Evolutionary conservation across 441 rosid species (phyloP), one percentile per base, ranked within the genome.

Genomic region (Erodium chrysanthum): DNA sequence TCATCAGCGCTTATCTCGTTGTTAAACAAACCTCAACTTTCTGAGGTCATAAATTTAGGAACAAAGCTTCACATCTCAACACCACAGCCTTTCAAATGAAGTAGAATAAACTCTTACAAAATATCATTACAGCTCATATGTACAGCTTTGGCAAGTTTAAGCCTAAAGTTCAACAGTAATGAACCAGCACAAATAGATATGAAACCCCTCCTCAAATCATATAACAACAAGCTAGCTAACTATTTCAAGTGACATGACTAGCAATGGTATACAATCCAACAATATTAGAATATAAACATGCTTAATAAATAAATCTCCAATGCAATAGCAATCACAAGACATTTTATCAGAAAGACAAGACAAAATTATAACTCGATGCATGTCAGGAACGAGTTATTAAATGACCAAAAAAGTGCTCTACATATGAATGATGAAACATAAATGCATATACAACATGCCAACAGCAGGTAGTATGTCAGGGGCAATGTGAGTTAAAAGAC

Each of bases 61-160:
- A 12, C 48, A 42, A 42, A 42, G 48, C 48, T 42, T 42, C n/a
- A 9, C 65, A 73, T 71, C 66, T 66, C 65, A 65, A 70, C 59
- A 46, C 8, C 59, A 46, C 8, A n/a, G 61, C 61, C 59, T 67
- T 68, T 71, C 71, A 69, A 37, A 66, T 71, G 27, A 67, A 59
- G 61, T 56, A 62, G 67, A 72, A 70, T 58, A 50, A 64, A 20
- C 62, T 68, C 42, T 66, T 72, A 78, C 68, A 74, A 73, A 67
- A 27, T 74, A 59, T 56, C 60, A 33, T 66, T 79, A 79, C 76
- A 82, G 71, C 27, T 63, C 68, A 64, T 31, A 44, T 18, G 68
- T 78, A 82, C 80, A 82, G 67, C 54, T 37, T 48, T 37, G 71
- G 12, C 62, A 77, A 18, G 65, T 59, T 72, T 44, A 54, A 67